Base-by-base conservation (phyloP, 1,139 yeast species). In the Kodamaea plutei region DNA sequence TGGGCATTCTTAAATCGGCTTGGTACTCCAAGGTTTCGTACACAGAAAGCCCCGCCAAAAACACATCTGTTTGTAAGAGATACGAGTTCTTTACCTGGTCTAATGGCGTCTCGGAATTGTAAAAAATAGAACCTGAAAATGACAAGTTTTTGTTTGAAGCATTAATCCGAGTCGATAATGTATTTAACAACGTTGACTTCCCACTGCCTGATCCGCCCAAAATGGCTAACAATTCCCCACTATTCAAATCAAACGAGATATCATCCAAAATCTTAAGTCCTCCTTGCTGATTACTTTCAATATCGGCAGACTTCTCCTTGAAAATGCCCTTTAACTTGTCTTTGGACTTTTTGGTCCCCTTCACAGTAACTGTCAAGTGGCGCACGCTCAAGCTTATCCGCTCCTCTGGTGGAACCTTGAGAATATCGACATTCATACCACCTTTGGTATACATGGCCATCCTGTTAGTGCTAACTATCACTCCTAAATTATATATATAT, bases 121-220 rank as follows among this genome's bases (percentile, higher is more conserved):
- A 45, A 75, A 8, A 78, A 76, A 47, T 77, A 44, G 71, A 66
- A 2, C 76, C 73, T 20, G 68, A 63, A 41, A 64, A 49, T 3
- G 16, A 19, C 31, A 53, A 34, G 12, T 33, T 34, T 8, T 36
- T 36, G 22, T 44, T 42, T 20, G 36, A 34, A 15, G 40, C 22
- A 13, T 48, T 50, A 15, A 52, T 33, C 21, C 50, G 29, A 24
- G 50, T 43, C 7, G 54, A 48, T 20, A 52, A 34, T n/a, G 52
- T 49, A 23, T 52, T 50, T 13, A 52, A 40, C 5, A 52, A 37
- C 2, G 57, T 51, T 15, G 57, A 49, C 19, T 52, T 52, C 2
- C 57, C 57, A 14, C 50, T 42, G 1, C 57, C 57, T 1, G 56
- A 50, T 6, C 55, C 55, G 2, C 57, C 57, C 50, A 52, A 47